These are phyloP conservation scores for Aspergillus melleus DNA, from an alignment of 2,329 filamentous ascomycete genomes.

Conservation along the genomic window DNA sequence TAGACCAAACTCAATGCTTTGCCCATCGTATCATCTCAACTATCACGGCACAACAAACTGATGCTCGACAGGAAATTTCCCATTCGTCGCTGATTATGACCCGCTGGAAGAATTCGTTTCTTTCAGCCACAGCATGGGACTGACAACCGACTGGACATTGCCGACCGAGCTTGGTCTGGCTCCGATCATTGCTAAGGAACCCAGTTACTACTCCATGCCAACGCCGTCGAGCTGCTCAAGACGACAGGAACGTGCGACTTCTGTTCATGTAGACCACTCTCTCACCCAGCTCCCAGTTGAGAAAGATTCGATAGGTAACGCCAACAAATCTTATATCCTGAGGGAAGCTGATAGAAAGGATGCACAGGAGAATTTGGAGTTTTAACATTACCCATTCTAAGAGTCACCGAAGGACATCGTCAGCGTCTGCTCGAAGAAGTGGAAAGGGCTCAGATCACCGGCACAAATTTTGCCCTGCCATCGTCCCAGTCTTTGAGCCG, in stretches of 20 bases:
- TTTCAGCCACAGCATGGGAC: slow-evolving; percentile 14
- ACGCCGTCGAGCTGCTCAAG: neutral
- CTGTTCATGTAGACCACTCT: neutral
- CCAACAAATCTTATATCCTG: too few species aligned
- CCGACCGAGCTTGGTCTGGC: slow-evolving; percentile 8
- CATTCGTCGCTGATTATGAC: slow-evolving; percentile 5
- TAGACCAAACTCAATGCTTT: too few species aligned
- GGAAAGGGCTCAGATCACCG: neutral
- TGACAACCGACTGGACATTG: slow-evolving; percentile 10
- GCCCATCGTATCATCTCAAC: too few species aligned
- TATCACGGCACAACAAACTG: neutral
- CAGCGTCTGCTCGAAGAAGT: neutral
- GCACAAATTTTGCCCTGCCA: slow-evolving; percentile 50
- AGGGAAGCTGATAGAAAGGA: neutral
- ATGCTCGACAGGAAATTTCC: neutral
- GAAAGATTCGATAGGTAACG: neutral
- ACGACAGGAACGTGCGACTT: neutral
- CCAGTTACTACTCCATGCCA: neutral
- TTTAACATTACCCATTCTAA: neutral
- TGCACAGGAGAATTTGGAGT: neutral
- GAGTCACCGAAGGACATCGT: neutral
- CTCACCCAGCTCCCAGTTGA: slow-evolving; percentile 16
- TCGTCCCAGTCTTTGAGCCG: slow-evolving; percentile 65
- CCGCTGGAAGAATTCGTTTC: slow-evolving; percentile 11
- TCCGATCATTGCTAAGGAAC: neutral